A percentile compares a stretch with the other conserved stretches of the same genome.
phyloP scores from a whole-genome alignment of 176 grass and related monocot genomes.

The Avena eriantha region DNA sequence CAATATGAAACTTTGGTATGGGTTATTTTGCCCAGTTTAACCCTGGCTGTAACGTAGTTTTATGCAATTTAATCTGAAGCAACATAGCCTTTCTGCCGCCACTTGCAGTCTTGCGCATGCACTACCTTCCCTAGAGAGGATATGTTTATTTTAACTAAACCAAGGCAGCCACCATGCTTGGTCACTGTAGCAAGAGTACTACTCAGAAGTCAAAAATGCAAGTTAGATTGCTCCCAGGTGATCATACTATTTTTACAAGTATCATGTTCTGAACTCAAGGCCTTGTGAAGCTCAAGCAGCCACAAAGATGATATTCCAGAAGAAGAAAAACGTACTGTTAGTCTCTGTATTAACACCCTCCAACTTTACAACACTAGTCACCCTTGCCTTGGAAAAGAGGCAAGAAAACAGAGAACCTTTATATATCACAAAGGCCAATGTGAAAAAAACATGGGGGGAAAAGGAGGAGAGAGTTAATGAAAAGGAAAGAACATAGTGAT shows the following conservation, averaged over 20 bases:
- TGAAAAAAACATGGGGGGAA: constrained; percentile 23
- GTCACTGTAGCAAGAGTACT: constrained; percentile 36
- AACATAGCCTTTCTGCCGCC: neutral
- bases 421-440: constrained; percentile 34
- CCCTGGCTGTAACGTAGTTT: neutral
- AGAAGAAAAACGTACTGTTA: constrained; percentile 6
- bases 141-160: constrained; percentile 27
- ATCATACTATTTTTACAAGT: neutral
- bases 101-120: constrained; percentile 28
- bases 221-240: neutral
- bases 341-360: constrained; percentile 47
- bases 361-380: constrained; percentile 45
- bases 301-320: neutral
- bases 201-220: neutral
- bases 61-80: constrained; percentile 27
- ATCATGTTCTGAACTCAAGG: neutral
- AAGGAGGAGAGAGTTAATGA: neutral
- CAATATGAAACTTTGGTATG: neutral
- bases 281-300: neutral
- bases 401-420: constrained; percentile 50
- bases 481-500: neutral
- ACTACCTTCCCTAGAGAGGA: constrained; percentile 13
- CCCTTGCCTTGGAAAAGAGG: constrained; percentile 44
- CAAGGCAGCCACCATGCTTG: constrained; percentile 33
- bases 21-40: constrained; percentile 26